Conservation (phyloP, 2,329 filamentous ascomycete genomes). For the Curvularia hawaiiensis region DNA sequence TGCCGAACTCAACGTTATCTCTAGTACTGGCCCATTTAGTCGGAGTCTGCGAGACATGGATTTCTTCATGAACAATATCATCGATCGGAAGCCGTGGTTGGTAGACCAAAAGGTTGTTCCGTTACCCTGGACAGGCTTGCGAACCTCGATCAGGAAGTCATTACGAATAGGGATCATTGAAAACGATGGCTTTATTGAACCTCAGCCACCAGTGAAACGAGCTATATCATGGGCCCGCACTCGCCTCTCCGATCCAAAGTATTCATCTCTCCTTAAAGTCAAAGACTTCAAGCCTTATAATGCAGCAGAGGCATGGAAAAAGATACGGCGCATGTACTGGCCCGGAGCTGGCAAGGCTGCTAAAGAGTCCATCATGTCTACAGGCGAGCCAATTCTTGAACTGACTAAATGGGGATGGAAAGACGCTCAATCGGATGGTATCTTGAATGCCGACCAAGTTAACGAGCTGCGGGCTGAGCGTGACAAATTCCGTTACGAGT, state of each 20-base stretch:
- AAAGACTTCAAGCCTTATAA: constrained; percentile 46
- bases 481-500: constrained; percentile 21
- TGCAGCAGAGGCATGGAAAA: constrained; percentile 34
- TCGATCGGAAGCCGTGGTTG: constrained; percentile 21
- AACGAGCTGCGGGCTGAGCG: constrained; percentile 16
- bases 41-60: constrained; percentile 24
- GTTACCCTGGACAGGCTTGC: constrained; percentile 26
- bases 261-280: constrained; percentile 32
- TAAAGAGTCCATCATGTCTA: constrained; percentile 41
- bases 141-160: constrained; percentile 17
- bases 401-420: constrained; percentile 45
- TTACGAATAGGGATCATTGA: constrained; percentile 54
- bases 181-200: constrained; percentile 46
- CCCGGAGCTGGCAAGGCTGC: constrained; percentile 50
- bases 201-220: constrained; percentile 47
- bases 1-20: constrained; percentile 25
- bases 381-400: constrained; percentile 53
- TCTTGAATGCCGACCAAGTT: constrained; percentile 18
- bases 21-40: constrained; percentile 24
- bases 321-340: constrained; percentile 53
- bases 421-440: constrained; percentile 13
- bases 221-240: constrained; percentile 46
- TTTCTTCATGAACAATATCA: constrained; percentile 20
- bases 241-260: constrained; percentile 13
- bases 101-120: constrained; percentile 24